Conservation (phyloP, 2,329 filamentous ascomycete genomes). For the Rosellinia necatrix region DNA sequence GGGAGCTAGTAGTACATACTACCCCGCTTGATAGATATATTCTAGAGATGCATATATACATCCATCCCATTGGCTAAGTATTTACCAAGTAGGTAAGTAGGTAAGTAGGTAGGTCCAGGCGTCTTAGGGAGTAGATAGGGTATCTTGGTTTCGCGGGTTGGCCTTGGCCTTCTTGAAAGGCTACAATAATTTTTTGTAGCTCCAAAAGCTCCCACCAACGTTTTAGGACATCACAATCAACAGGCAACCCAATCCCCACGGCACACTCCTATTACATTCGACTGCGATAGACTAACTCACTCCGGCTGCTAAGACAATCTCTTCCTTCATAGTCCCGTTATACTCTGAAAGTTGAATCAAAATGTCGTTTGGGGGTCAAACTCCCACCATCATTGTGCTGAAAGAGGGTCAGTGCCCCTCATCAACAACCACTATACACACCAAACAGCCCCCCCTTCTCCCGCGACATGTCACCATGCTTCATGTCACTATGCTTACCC, state of each 20-base stretch:
- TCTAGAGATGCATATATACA: too few relatives aligned
- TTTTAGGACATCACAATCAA: constrained; percentile 27
- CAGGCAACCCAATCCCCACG: constrained; percentile 12
- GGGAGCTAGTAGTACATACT: too few relatives aligned
- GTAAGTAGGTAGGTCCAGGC: neutral
- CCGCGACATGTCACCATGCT: constrained; percentile 21
- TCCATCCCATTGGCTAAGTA: too few relatives aligned
- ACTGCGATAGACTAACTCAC: constrained; percentile 9
- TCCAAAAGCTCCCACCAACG: constrained; percentile 44
- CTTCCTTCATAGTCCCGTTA: neutral
- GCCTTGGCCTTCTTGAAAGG: constrained; percentile 40
- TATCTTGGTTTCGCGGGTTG: neutral
- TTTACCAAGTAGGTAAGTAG: neutral
- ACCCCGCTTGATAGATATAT: too few relatives aligned
- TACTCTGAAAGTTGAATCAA: constrained; percentile 36
- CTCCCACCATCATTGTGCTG: constrained; percentile 96
- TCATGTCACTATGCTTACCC: constrained; percentile 28
- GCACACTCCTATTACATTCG: neutral
- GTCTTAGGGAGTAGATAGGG: too few relatives aligned
- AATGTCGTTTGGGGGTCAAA: constrained; percentile 98
- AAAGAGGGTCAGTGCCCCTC: constrained; percentile 78
- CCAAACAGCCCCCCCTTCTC: neutral
- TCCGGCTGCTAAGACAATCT: neutral
- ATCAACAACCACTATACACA: too few relatives aligned
- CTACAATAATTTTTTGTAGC: constrained; percentile 58